A percentile compares a stretch with the other conserved stretches of the same genome.
Evolutionary conservation across 495 filamentous ascomycete species (phyloP).

Genomic region (Darksidea phi): DNA sequence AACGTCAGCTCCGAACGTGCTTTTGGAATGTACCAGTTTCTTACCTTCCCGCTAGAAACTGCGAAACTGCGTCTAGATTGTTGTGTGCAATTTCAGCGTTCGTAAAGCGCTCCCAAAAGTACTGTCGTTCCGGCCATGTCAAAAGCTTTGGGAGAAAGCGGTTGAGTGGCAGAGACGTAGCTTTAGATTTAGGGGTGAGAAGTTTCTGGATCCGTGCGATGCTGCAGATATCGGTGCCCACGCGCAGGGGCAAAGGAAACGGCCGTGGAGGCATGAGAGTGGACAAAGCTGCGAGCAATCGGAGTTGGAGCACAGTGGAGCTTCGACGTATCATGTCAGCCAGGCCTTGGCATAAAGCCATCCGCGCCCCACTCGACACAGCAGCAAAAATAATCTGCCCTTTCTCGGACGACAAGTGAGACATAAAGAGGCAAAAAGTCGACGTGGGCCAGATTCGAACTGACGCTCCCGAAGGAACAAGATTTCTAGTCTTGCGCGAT

Average conservation of each 20-base stretch:
- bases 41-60: conserved; percentile 26
- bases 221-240: conserved; percentile 26
- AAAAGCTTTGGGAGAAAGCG: conserved; percentile 24
- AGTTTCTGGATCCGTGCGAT: conserved; percentile 14
- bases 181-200: not conserved
- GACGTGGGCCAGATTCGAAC: conserved; percentile 35
- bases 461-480: conserved; percentile 43
- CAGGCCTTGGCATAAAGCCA: not conserved
- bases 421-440: conserved; percentile 13
- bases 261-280: conserved; percentile 22
- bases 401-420: not conserved
- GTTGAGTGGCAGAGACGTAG: not conserved
- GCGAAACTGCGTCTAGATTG: conserved; percentile 8
- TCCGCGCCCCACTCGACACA: too few species aligned
- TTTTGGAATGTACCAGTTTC: not conserved
- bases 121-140: conserved; percentile 28
- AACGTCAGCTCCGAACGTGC: too few species aligned
- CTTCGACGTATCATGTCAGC: not conserved
- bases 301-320: not conserved
- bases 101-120: conserved; percentile 27
- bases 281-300: not conserved
- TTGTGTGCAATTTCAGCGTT: conserved; percentile 1
- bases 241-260: conserved; percentile 21
- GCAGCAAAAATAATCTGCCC: conserved; percentile 6
- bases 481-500: conserved; percentile 46